These are phyloP conservation scores for Colletotrichum sp. DNA, from an alignment of 2,329 filamentous ascomycete genomes.

Conservation along the genomic window DNA sequence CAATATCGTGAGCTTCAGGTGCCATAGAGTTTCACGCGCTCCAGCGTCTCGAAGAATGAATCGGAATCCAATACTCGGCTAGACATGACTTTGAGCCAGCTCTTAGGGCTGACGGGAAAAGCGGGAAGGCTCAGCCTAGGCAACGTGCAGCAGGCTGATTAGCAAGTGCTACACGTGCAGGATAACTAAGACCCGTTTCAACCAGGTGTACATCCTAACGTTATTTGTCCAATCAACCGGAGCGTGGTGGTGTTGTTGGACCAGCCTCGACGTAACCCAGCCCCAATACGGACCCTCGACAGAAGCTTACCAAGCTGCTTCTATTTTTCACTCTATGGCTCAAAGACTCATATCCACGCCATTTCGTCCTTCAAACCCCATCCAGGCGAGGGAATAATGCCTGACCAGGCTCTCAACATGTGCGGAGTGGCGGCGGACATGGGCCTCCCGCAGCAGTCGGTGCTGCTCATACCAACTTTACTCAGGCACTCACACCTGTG, in stretches of 20 bases:
- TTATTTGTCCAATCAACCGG: constrained; percentile 6
- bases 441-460: not conserved
- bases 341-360: not conserved
- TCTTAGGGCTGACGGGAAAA: not conserved
- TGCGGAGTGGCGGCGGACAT: constrained; percentile 1
- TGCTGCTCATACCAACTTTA: not conserved
- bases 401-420: not conserved
- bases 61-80: not conserved
- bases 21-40: not conserved
- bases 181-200: not conserved
- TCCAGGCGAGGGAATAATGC: not conserved
- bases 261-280: not conserved
- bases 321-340: constrained; percentile 9
- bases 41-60: not conserved
- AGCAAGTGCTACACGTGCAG: not conserved
- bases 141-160: not conserved
- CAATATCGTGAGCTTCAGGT: not conserved
- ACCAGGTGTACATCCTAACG: not conserved
- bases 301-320: constrained; percentile 19
- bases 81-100: not conserved
- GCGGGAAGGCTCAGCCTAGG: not conserved
- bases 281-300: not conserved
- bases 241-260: not conserved
- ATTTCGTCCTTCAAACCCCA: not conserved
- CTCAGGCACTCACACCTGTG: not conserved